Conservation (phyloP, 1,139 yeast genomes). For the Candida frijolesensis region DNA sequence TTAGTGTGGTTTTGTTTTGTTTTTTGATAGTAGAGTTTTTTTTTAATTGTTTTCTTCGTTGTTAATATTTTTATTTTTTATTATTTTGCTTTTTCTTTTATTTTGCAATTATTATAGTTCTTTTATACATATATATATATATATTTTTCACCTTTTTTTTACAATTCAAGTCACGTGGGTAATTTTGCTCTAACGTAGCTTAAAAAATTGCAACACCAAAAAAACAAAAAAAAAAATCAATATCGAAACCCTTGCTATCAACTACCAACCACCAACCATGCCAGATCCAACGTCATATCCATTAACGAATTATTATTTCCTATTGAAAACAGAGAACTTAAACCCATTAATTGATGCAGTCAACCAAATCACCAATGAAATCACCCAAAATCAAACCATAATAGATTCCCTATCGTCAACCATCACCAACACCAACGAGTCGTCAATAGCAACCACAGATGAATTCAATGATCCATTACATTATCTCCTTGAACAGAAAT, state of each 20-base stretch:
- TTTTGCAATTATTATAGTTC: not conserved
- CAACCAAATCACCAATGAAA: slow-evolving; percentile 23
- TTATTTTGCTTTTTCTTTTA: too few relatives aligned
- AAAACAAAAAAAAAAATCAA: not conserved
- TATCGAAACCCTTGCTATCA: not conserved
- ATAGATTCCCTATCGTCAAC: slow-evolving; percentile 29
- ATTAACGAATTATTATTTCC: slow-evolving; percentile 20
- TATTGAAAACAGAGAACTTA: slow-evolving; percentile 41
- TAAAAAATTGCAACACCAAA: not conserved
- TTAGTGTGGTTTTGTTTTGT: not conserved
- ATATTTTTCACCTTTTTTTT: not conserved
- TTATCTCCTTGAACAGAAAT: slow-evolving; percentile 20
- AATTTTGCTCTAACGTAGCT: not conserved
- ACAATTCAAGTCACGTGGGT: not conserved
- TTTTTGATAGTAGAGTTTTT: not conserved
- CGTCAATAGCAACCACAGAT: slow-evolving; percentile 4
- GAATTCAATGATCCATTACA: slow-evolving; percentile 19
- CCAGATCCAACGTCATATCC: slow-evolving; percentile 4
- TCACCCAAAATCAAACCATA: slow-evolving; percentile 27
- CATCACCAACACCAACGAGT: slow-evolving; percentile 8
- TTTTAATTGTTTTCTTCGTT: too few relatives aligned
- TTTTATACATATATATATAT: not conserved
- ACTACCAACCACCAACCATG: not conserved
- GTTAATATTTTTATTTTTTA: too few relatives aligned
- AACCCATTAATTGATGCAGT: slow-evolving; percentile 32